These are phyloP conservation scores for Arachnomyces sp. DNA, from an alignment of 2,329 filamentous ascomycete species.

Conservation along the genomic window DNA sequence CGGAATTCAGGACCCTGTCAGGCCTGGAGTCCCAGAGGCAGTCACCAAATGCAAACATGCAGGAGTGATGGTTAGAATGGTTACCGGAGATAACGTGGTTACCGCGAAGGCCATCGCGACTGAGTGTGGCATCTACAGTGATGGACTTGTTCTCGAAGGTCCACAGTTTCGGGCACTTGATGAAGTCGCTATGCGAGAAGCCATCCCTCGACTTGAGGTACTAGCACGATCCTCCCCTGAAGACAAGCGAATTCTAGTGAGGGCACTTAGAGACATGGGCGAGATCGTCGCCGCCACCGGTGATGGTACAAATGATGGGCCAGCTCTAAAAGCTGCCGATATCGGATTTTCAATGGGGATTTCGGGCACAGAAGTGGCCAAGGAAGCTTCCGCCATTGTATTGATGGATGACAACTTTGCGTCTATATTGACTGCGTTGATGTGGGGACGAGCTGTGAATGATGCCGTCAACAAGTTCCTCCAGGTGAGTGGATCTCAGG, in stretches of 20 bases:
- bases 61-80: constrained; percentile 58
- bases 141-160: constrained; percentile 54
- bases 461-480: constrained; percentile 71
- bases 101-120: constrained; percentile 61
- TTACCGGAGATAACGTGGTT: constrained; percentile 58
- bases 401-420: constrained; percentile 76
- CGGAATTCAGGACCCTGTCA: constrained; percentile 59
- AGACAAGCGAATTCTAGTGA: constrained; percentile 51
- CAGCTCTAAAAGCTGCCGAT: constrained; percentile 71
- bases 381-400: constrained; percentile 57
- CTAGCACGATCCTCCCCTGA: constrained; percentile 53
- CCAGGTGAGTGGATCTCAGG: constrained; percentile 20
- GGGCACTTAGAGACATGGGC: constrained; percentile 33
- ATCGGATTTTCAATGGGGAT: constrained; percentile 85
- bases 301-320: constrained; percentile 77
- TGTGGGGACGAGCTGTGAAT: constrained; percentile 72
- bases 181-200: constrained; percentile 44
- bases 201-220: constrained; percentile 48
- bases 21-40: constrained; percentile 53
- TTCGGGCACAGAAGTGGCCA: constrained; percentile 73
- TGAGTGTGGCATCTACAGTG: constrained; percentile 56
- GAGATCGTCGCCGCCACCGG: constrained; percentile 78
- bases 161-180: constrained; percentile 51
- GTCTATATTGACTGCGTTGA: constrained; percentile 76
- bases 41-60: constrained; percentile 55